These are phyloP conservation scores for Debaryomycetaceae sp. DNA, from an alignment of 1,139 yeast genomes.

Conservation along the genomic window DNA sequence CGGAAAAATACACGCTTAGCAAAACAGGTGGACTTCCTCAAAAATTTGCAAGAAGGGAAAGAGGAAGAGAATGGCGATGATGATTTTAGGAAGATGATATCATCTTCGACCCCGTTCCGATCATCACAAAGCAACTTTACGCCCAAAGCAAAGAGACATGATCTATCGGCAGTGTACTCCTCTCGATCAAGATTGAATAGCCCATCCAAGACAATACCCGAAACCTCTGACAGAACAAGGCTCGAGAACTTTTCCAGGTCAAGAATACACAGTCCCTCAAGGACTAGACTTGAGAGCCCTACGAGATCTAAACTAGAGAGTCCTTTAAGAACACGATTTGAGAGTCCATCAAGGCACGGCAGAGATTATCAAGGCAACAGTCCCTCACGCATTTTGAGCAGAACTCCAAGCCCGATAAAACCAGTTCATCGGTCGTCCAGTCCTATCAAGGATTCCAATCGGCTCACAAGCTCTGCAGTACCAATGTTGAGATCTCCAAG, in stretches of 20 bases:
- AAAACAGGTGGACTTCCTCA: conserved; percentile 3
- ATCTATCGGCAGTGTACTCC: neutral
- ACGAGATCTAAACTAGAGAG: neutral
- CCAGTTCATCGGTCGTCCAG: conserved; percentile 1
- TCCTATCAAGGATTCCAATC: conserved; percentile 6
- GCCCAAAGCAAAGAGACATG: neutral
- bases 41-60: neutral
- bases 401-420: conserved; percentile 6
- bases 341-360: neutral
- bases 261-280: neutral
- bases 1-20: neutral
- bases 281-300: neutral
- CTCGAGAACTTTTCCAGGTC: neutral
- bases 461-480: neutral
- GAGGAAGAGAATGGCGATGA: conserved; percentile 10
- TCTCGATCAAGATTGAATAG: neutral
- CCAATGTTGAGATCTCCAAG: conserved; percentile 3
- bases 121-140: neutral
- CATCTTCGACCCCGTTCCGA: conserved; percentile 23
- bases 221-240: neutral
- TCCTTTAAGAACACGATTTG: neutral
- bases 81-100: conserved; percentile 13
- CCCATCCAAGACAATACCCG: neutral
- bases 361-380: neutral
- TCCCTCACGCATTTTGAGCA: neutral